Conservation (phyloP, 179 eudicot species). For the Beta macrorhiza region DNA sequence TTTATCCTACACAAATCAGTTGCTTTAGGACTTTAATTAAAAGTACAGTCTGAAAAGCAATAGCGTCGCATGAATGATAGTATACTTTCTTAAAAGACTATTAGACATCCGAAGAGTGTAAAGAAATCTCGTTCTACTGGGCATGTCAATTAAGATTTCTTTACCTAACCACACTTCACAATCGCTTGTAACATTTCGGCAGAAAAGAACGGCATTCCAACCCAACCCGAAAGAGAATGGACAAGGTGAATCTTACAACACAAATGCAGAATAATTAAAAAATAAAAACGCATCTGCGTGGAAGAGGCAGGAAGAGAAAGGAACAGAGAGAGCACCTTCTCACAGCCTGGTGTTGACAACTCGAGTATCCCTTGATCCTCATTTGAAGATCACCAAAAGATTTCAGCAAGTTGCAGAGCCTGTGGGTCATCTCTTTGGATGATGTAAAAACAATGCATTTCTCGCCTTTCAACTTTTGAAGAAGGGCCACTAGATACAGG, state of each 20-base stretch:
- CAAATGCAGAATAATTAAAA: background rate
- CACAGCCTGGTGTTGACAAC: conserved; percentile 73
- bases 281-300: background rate
- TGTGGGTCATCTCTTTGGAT: conserved; percentile 79
- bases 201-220: background rate
- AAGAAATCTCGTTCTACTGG: background rate
- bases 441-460: conserved; percentile 93
- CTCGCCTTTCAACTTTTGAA: conserved; percentile 69
- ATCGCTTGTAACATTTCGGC: background rate
- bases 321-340: conserved; percentile 61
- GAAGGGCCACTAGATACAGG: conserved; percentile 69
- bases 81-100: background rate
- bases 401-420: conserved; percentile 65
- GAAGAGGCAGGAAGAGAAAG: background rate
- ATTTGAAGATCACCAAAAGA: conserved; percentile 66
- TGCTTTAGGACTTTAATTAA: background rate
- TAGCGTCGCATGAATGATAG: background rate
- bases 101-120: background rate
- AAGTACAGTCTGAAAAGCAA: background rate
- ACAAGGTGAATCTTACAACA: background rate
- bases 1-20: background rate
- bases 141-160: background rate
- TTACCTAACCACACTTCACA: background rate
- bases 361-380: conserved; percentile 77
- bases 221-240: background rate